Base-by-base conservation (phyloP, 176 grass and related monocot genomes). In the Guadua angustifolia region DNA sequence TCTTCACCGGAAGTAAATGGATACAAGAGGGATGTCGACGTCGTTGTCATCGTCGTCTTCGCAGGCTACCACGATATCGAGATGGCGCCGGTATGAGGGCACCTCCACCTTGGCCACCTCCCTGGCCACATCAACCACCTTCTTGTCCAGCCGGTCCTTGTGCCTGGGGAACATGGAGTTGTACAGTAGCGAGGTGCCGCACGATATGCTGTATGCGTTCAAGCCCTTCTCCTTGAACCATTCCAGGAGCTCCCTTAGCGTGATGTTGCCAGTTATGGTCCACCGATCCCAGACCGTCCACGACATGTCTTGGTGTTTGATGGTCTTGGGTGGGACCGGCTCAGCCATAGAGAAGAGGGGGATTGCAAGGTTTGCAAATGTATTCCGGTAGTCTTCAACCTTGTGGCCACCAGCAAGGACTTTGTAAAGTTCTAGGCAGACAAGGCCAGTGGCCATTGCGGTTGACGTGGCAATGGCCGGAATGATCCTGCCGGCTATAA, bases 91-190 rank as follows among this genome's bases (percentile, higher is more conserved):
- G 29, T 92, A 97, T 1, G 86, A 73, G 7, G 92, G 94, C 35
- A 94, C 88, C 73, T 55, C 94, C 66, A 94, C 35, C 72, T 91
- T 97, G 16, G 94, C 94, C 60, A 97, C 88, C 74, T 94, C 92
- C 77, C 74, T 76, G 32, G 90, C 92, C 50, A 94, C 85, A 24
- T 97, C 88, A 6, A 83, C 83, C 50, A 97, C 86, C 86, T 92
- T 97, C 78, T 73, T 88, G 65, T 90, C 90, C 74, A 97, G 79
- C 35, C 94, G 81, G 12, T 97, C 94, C 82, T 87, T 90, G 88
- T 97, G 94, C 86, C 94, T 94, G 0, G 88, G 94, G 78, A 97
- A 92, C 94, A 97, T 97, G 38, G 92, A 94, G 57, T 97, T 97
- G 83, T 94, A 97, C 43, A 97, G 92, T 74, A 97, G 72, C 51